Evolutionary conservation across 768 basidiomycete species (phyloP).

Genomic region (Macrolepiota fuliginosa): DNA sequence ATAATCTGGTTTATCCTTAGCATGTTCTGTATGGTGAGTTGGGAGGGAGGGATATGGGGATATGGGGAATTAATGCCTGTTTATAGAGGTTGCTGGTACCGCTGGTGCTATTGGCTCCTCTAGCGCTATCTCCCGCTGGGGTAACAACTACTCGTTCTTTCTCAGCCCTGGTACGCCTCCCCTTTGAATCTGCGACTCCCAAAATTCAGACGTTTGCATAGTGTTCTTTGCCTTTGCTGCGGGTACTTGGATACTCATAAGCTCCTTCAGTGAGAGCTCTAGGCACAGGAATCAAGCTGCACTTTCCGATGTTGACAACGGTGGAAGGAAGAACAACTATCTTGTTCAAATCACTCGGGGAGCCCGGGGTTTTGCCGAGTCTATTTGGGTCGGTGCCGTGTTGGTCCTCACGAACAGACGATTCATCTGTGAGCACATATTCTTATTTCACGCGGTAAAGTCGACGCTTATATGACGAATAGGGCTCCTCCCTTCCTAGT

Average conservation of each 20-base stretch:
- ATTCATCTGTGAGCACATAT: conserved; percentile 23
- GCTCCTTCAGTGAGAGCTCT: conserved; percentile 21
- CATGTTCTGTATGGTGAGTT: conserved; percentile 28
- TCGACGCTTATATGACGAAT: background rate
- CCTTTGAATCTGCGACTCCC: background rate
- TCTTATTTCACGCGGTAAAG: background rate
- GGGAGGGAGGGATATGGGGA: background rate
- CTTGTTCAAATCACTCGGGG: conserved; percentile 22
- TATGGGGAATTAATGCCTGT: background rate
- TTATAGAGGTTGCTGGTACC: conserved; percentile 27
- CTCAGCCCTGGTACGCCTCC: conserved; percentile 20
- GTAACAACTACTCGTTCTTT: conserved; percentile 34
- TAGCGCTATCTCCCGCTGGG: conserved; percentile 27
- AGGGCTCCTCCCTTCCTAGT: conserved; percentile 30
- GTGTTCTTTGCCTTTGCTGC: conserved; percentile 28
- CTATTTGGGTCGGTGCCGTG: conserved; percentile 26
- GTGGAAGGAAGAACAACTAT: conserved; percentile 20
- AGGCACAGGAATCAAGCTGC: conserved; percentile 21
- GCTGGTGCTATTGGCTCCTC: conserved; percentile 28
- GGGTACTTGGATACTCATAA: conserved; percentile 25
- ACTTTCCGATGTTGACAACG: conserved; percentile 19
- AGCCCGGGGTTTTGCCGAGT: conserved; percentile 22
- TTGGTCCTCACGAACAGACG: conserved; percentile 25
- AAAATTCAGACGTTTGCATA: background rate
- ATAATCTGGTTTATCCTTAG: conserved; percentile 11